Percentiles rank a stretch among this genome's conserved stretches.
Conservation (phyloP, 352 stramenopile genomes). For the Thraustotheca clavata region DNA sequence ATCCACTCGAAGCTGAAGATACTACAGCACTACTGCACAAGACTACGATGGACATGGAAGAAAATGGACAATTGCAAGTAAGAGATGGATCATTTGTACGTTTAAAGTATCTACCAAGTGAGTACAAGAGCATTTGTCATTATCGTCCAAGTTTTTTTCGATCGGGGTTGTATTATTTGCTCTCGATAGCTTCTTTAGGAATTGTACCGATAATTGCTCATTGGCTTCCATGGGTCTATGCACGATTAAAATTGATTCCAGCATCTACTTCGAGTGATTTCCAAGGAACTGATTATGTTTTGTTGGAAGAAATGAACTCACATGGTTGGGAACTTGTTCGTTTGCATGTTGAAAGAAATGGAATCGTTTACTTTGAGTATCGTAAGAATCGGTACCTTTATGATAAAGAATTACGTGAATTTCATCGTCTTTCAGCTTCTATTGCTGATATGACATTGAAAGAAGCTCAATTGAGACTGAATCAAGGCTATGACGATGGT, state of each 20-base stretch:
- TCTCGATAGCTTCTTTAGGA: constrained; percentile 35
- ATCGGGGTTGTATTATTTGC: neutral
- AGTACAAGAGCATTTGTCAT: neutral
- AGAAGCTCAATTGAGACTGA: constrained; percentile 19
- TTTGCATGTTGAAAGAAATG: constrained; percentile 18
- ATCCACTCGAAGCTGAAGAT: too few relatives aligned
- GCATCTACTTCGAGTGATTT: constrained; percentile 22
- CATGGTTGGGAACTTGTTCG: constrained; percentile 37
- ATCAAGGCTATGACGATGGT: constrained; percentile 25
- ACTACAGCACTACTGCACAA: too few relatives aligned
- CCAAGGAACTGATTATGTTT: constrained; percentile 38
- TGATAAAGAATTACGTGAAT: constrained; percentile 38
- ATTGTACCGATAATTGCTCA: constrained; percentile 35
- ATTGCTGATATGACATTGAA: neutral
- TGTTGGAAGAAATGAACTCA: constrained; percentile 37
- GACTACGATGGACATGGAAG: too few relatives aligned
- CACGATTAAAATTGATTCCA: constrained; percentile 35
- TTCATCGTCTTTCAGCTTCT: constrained; percentile 32
- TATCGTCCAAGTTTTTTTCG: neutral
- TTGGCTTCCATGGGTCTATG: constrained; percentile 53
- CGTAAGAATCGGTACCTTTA: constrained; percentile 59
- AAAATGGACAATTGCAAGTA: neutral
- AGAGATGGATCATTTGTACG: neutral
- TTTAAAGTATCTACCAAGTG: neutral
- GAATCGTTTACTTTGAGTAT: constrained; percentile 49